Percentiles rank a stretch among this genome's conserved stretches.
phyloP scores from a whole-genome alignment of 345 rosid genomes.

The Brassica cretica region DNA sequence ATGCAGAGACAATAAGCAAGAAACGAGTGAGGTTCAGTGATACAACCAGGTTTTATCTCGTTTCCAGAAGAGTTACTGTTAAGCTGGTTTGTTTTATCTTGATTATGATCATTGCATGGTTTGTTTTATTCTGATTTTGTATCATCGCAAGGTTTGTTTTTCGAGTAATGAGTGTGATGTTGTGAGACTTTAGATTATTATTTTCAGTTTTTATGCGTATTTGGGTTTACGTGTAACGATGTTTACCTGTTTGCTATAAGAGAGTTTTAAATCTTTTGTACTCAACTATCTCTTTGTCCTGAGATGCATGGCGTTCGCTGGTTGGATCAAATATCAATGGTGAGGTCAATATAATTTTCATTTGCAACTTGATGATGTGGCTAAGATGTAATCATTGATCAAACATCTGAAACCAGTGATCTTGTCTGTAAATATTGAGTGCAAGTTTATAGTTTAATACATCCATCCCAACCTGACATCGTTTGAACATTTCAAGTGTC shows the following conservation, averaged over 20 bases:
- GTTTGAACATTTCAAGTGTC: neutral
- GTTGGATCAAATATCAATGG: too few relatives aligned
- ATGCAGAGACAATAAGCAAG: neutral
- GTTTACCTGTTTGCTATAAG: neutral
- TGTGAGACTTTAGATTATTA: neutral
- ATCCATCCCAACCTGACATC: neutral
- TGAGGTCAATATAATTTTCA: too few relatives aligned
- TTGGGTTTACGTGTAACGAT: neutral
- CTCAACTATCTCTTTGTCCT: neutral
- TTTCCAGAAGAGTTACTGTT: neutral
- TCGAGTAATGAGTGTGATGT: too few relatives aligned
- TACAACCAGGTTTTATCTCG: too few relatives aligned
- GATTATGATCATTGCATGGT: neutral
- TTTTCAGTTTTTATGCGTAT: neutral
- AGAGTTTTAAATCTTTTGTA: too few relatives aligned
- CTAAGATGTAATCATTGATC: neutral
- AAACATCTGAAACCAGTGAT: neutral
- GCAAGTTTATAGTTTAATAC: neutral
- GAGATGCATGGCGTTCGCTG: too few relatives aligned
- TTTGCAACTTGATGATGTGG: neutral
- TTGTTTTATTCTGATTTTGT: neutral
- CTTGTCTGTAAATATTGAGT: neutral
- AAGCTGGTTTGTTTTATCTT: too few relatives aligned
- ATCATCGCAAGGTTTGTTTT: neutral
- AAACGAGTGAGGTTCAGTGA: neutral